Base-by-base conservation (phyloP, 208 protist genomes). In the Acanthamoeba castellanii region DNA sequence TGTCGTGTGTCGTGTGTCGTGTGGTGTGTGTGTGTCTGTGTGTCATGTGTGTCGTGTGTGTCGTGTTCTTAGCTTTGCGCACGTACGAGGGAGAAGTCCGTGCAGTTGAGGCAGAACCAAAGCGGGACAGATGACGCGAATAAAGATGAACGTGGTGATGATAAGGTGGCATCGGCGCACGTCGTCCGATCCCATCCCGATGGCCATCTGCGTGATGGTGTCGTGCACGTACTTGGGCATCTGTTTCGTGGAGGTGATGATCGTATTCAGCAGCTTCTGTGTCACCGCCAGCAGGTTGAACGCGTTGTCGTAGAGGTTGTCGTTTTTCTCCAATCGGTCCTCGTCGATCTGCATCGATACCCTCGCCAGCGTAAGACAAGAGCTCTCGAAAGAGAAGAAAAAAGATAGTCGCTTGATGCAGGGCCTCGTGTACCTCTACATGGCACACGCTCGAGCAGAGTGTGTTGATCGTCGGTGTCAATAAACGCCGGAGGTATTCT, bases 181-280 rank as follows among this genome's bases (percentile, higher is more conserved):
- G 61, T 68, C 61, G 61, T 68, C 61, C 22, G 61, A 68, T 68
- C 61, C 61, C 61, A 68, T 68, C 61, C 61, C 61, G 61, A 68
- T 5, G 27, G 61, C 61, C 61, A 68, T n/a, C 61, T 68, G 61
- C 22, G 61, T n/a, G 61, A 68, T 5, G 61, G 61, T 68, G 22
- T 68, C 22, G 61, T 27, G 61, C 22, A 68, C 5, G 16, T 27
- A 27, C 61, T 27, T 68, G 61, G 61, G 61, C 27, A 68, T 68
- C 3, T n/a, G 61, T 18, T 68, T 18, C 3, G 61, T n/a, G 61
- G 61, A n/a, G 61, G 61, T 68, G 61, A 68, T 27, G 61, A 68
- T 68, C 22, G 61, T 27, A n/a, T 27, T 18, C 16, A 68, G 16
- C 61, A 68, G 61, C 61, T 68, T 68, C 27, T 68, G 61, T 2